Evolutionary conservation across 768 basidiomycete genomes (phyloP).

Genomic region (Xerocomus potaroensis): DNA sequence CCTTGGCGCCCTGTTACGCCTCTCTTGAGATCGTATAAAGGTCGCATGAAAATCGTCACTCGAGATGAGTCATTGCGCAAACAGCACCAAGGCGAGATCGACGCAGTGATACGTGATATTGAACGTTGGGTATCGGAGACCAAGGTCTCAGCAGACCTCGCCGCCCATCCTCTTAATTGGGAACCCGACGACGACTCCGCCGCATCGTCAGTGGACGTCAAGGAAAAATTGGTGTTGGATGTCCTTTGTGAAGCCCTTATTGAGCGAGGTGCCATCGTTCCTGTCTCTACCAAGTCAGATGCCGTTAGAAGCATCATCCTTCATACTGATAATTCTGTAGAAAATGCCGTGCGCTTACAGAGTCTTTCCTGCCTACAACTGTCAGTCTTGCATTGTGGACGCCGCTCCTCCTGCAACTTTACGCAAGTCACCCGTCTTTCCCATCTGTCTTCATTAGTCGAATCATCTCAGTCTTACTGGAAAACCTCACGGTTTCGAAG

Average conservation of each 20-base stretch:
- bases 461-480: slow-evolving; percentile 38
- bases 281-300: slow-evolving; percentile 76
- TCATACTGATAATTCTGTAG: slow-evolving; percentile 32
- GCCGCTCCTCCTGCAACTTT: slow-evolving; percentile 57
- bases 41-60: slow-evolving; percentile 53
- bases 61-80: slow-evolving; percentile 61
- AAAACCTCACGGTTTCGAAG: slow-evolving; percentile 11
- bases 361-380: slow-evolving; percentile 47
- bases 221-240: slow-evolving; percentile 67
- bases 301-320: neutral
- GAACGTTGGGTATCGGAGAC: slow-evolving; percentile 81
- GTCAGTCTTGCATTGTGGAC: slow-evolving; percentile 59
- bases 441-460: slow-evolving; percentile 43
- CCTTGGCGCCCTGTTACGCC: slow-evolving; percentile 58
- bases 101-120: slow-evolving; percentile 50
- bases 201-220: slow-evolving; percentile 41
- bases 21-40: slow-evolving; percentile 71
- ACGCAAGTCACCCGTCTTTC: slow-evolving; percentile 53
- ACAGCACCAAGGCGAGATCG: slow-evolving; percentile 47
- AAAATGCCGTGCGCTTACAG: slow-evolving; percentile 46
- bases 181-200: slow-evolving; percentile 23
- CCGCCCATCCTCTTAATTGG: slow-evolving; percentile 48
- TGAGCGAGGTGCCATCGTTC: slow-evolving; percentile 73
- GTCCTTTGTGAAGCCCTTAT: slow-evolving; percentile 61
- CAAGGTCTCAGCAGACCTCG: slow-evolving; percentile 53